Percentiles rank a stretch among this genome's conserved stretches.
Evolutionary conservation across 2,329 filamentous ascomycete genomes (phyloP).

Genomic region (Diaporthe caulivora): DNA sequence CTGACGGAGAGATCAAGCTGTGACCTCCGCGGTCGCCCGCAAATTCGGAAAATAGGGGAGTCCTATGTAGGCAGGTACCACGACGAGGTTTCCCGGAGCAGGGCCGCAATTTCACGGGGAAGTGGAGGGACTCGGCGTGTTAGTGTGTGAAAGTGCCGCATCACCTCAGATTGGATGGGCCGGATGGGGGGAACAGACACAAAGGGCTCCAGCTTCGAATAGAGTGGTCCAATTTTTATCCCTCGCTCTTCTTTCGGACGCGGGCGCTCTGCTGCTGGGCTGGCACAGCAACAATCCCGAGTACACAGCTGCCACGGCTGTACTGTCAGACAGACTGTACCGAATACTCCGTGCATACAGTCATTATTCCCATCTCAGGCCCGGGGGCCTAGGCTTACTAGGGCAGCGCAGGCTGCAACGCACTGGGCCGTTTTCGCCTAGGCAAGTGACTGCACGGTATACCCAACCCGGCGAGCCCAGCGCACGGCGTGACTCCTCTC

Average conservation of each 20-base stretch:
- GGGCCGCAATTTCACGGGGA: slow-evolving; percentile 24
- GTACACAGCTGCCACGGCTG: background rate
- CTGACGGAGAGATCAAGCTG: slow-evolving; percentile 29
- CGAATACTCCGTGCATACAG: too few species aligned
- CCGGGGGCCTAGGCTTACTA: background rate
- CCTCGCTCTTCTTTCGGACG: background rate
- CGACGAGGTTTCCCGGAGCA: slow-evolving; percentile 6
- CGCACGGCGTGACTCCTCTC: background rate
- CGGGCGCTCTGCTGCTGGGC: background rate
- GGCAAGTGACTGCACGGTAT: slow-evolving; percentile 3
- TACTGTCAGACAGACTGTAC: background rate
- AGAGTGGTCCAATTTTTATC: slow-evolving; percentile 28
- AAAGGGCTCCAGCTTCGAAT: slow-evolving; percentile 21
- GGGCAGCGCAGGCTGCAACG: slow-evolving; percentile 15
- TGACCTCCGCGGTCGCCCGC: slow-evolving; percentile 24
- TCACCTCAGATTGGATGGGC: slow-evolving; percentile 12
- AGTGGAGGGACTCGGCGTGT: slow-evolving; percentile 22
- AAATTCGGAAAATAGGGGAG: slow-evolving; percentile 9
- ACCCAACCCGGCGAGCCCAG: background rate
- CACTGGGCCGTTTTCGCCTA: background rate
- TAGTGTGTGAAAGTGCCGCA: background rate
- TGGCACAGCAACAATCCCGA: background rate
- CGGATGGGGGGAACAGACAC: background rate
- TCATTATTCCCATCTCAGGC: background rate
- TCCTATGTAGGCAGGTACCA: slow-evolving; percentile 3